These are phyloP conservation scores for Daldinia sp. DNA, from an alignment of 2,329 filamentous ascomycete genomes.

Conservation along the genomic window DNA sequence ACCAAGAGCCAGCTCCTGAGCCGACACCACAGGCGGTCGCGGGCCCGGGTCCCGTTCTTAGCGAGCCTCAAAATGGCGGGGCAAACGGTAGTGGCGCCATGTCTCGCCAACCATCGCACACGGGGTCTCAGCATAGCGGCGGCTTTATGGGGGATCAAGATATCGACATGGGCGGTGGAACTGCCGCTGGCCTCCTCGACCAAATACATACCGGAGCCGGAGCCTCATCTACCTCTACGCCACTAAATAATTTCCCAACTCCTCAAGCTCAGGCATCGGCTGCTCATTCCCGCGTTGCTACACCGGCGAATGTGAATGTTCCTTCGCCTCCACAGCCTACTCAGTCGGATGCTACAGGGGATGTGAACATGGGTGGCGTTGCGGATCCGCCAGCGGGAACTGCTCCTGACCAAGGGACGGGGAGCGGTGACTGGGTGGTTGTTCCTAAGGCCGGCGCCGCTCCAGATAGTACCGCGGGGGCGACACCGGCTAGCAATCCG, in stretches of 20 bases:
- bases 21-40: conserved; percentile 50
- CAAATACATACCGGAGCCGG: conserved; percentile 75
- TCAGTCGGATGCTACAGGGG: conserved; percentile 49
- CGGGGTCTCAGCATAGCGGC: conserved; percentile 68
- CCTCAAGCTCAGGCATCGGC: conserved; percentile 71
- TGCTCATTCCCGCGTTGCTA: conserved; percentile 67
- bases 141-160: conserved; percentile 70
- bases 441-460: conserved; percentile 72
- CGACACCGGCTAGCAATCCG: conserved; percentile 40
- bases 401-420: conserved; percentile 63
- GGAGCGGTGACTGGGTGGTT: conserved; percentile 79
- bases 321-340: conserved; percentile 58
- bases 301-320: conserved; percentile 63
- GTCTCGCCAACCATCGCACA: conserved; percentile 67
- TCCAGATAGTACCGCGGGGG: conserved; percentile 52
- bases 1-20: conserved; percentile 70
- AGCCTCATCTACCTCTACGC: conserved; percentile 70
- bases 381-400: conserved; percentile 56
- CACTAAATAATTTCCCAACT: conserved; percentile 69
- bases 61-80: conserved; percentile 42
- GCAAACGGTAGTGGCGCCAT: conserved; percentile 51
- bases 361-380: conserved; percentile 68
- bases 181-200: conserved; percentile 73
- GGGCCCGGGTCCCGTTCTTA: conserved; percentile 22
- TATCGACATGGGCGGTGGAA: conserved; percentile 73